Conservation (phyloP, 1,139 yeast genomes). For the Saccharomyces uvarum region DNA sequence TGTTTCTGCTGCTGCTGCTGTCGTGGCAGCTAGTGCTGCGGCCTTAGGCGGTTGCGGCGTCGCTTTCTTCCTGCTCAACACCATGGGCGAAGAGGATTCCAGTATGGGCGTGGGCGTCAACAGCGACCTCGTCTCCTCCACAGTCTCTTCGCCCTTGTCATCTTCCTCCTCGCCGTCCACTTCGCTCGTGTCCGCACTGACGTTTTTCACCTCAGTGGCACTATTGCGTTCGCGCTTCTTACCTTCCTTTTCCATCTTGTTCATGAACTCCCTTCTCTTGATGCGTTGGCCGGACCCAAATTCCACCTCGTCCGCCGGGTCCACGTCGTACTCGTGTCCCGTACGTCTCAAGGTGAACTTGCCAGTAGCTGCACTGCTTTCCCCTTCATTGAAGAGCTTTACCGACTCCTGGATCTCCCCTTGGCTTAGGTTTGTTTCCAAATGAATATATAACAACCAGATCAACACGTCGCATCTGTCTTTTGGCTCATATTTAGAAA, state of each 20-base stretch:
- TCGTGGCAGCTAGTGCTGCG: not conserved
- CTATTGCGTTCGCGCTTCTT: not conserved
- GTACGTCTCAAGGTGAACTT: slow-evolving; percentile 7
- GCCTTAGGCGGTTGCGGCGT: not conserved
- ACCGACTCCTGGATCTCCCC: slow-evolving; percentile 39
- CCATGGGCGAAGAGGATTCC: not conserved
- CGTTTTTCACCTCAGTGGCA: slow-evolving; percentile 1
- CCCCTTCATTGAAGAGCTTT: slow-evolving; percentile 59
- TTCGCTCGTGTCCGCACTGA: not conserved
- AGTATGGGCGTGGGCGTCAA: not conserved
- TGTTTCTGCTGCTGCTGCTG: not conserved
- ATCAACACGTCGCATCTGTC: slow-evolving; percentile 66
- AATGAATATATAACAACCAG: slow-evolving; percentile 75
- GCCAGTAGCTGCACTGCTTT: slow-evolving; percentile 4
- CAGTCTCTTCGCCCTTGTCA: not conserved
- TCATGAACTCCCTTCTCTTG: slow-evolving; percentile 50
- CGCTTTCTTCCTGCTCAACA: not conserved
- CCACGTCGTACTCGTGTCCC: slow-evolving; percentile 31
- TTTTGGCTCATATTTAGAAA: slow-evolving; percentile 43
- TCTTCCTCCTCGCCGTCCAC: not conserved
- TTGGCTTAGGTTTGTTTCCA: slow-evolving; percentile 59
- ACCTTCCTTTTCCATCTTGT: slow-evolving; percentile 4
- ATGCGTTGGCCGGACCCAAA: slow-evolving; percentile 66
- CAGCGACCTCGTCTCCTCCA: not conserved
- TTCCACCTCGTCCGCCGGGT: slow-evolving; percentile 60